Base-by-base conservation (phyloP, 768 basidiomycete genomes). In the Hortiboletus flavorubellus region DNA sequence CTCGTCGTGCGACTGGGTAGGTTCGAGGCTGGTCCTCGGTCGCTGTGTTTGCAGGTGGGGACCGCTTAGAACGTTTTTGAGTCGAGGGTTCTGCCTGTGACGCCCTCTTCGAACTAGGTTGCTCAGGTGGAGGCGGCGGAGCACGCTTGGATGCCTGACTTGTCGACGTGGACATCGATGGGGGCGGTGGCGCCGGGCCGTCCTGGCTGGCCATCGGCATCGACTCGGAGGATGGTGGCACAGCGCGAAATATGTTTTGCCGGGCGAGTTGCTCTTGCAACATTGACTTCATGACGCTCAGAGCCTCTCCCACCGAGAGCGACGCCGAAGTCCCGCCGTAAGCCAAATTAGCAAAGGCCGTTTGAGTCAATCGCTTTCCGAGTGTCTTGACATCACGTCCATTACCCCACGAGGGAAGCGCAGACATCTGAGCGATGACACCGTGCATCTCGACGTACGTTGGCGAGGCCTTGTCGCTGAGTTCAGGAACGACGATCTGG, bases 361-460 rank as follows among this genome's bases (percentile, higher is more conserved):
- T 31, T 16, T 72, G 68, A 11, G 76, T 66, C 72, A 88, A 76
- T 42, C 74, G 66, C 61, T 78, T 80, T 5, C 81, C 69, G 6
- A 86, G 69, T 0, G 79, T 80, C 53, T 80, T 73, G 59, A 87
- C 74, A 59, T 88, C 86, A 5, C 86, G 78, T 0, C 82, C 87
- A 46, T 89, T 89, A 1, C 86, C 86, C 86, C 86, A 89, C 1
- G 80, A 78, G 1, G 75, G 72, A 1, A 86, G 68, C 0, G 54
- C 46, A 2, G 80, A 72, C 57, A 87, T 70, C n/a, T 75, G 55
- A 15, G 64, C 56, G 42, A 87, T 60, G 10, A 78, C 26, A 1
- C 55, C 59, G n/a, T 68, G 63, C 72, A 85, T 76, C 41, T 71
- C 62, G 11, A 41, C 5, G 26, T 58, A 59, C 0, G 26, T 1